Evolutionary conservation across 352 stramenopile genomes (phyloP), one percentile per base, ranked within the genome.

Genomic region (Aphanomyces astaci): DNA sequence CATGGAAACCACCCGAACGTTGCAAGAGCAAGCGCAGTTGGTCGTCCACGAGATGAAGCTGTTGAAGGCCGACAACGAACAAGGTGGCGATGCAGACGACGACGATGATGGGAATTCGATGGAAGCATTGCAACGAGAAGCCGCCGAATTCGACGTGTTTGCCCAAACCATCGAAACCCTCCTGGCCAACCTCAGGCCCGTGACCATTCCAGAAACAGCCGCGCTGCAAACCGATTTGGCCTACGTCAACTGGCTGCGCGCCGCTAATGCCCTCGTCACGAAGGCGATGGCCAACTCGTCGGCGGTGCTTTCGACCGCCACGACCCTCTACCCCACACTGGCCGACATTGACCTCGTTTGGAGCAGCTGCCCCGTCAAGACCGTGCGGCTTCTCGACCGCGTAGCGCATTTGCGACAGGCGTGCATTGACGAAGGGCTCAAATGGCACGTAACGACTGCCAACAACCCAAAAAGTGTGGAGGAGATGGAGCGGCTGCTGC

Each of bases 171-270:
- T 71, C 28, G 4, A 71, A 57, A 57, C 19, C 2, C 31, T 40
- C 5, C 39, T 71, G 3, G 65, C 49, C n/a, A n/a, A 46, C 17
- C 28, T 68, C 11, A 13, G 49, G 3, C 28, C 46, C 4, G 25
- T 59, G 24, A n/a, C 24, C 40, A 32, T 68, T 27, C 62, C 62
- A 3, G 62, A 68, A 49, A n/a, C 27, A 19, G 28, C 39, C 27
- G 5, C 55, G 32, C 36, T 68, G 15, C 25, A 39, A 9, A 59
- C 11, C 22, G 62, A 68, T 13, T 28, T 68, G 9, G 62, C 62
- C 13, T 68, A 68, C 43, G 28, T 68, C 30, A 68, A 68, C 32
- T 68, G 62, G 62, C 30, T 68, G 3, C 24, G 57, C 9, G 62
- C 62, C 1, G 62, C 62, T n/a, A 68, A 68, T 28, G 49, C 62